These are phyloP conservation scores for Beta lomatogona DNA, from an alignment of 179 eudicot genomes.

Conservation along the genomic window DNA sequence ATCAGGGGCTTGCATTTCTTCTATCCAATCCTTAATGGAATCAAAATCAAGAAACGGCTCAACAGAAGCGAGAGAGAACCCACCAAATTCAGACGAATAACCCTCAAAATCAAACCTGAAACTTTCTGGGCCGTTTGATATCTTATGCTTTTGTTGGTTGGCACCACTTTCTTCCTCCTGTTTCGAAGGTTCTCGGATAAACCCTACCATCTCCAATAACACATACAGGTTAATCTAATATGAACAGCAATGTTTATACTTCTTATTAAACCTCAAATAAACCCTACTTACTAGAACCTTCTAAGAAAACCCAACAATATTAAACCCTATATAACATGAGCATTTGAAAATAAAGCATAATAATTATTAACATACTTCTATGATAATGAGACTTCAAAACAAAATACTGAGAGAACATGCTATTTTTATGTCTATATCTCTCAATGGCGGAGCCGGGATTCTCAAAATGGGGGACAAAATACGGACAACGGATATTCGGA, in stretches of 20 bases:
- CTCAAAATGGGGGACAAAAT: no score
- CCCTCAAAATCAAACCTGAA: slow-evolving; percentile 34
- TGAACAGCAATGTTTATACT: not conserved
- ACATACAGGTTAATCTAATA: not conserved
- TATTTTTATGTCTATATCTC: no score
- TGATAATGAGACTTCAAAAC: no score
- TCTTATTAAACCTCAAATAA: no score
- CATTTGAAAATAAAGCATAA: no score
- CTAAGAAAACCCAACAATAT: not conserved
- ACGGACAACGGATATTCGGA: no score
- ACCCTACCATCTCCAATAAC: slow-evolving; percentile 9
- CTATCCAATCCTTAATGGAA: slow-evolving; percentile 51
- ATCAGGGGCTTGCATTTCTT: slow-evolving; percentile 45
- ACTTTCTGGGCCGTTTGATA: not conserved
- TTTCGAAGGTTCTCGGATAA: not conserved
- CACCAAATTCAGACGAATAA: slow-evolving; percentile 45
- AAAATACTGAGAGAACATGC: no score
- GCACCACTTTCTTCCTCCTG: slow-evolving; percentile 21
- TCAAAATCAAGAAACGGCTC: slow-evolving; percentile 64
- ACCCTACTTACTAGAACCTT: no score
- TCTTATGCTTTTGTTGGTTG: slow-evolving; percentile 14
- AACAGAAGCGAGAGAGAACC: slow-evolving; percentile 41
- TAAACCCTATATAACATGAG: not conserved
- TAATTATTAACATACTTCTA: no score
- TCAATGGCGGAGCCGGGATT: no score